phyloP scores from a whole-genome alignment of 441 rosid species.

The Pelargonium myrrhifolium region DNA sequence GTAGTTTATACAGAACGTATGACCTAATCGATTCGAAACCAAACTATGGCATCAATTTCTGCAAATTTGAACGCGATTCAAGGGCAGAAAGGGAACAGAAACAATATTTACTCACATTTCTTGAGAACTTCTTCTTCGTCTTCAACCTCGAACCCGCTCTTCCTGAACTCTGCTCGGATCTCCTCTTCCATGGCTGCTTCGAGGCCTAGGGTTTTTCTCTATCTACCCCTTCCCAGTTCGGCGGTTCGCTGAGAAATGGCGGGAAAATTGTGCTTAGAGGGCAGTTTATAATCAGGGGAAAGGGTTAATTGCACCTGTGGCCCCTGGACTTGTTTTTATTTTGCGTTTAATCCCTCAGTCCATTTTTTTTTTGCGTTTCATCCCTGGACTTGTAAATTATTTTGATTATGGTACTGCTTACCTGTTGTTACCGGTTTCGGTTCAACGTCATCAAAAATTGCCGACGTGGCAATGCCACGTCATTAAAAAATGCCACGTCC shows the following conservation, averaged over 20 bases:
- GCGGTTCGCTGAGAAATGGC: conserved; percentile 8
- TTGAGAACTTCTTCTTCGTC: conserved; percentile 9
- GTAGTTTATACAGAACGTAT: conserved; percentile 7
- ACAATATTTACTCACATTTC: conserved; percentile 1
- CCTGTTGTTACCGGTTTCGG: too few species aligned
- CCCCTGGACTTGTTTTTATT: too few species aligned
- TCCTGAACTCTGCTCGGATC: conserved; percentile 9
- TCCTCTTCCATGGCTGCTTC: conserved; percentile 8
- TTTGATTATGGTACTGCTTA: too few species aligned
- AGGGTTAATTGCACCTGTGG: too few species aligned
- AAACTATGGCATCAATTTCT: conserved; percentile 3
- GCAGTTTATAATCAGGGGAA: too few species aligned
- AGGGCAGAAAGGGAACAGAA: conserved; percentile 1
- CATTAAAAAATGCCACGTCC: too few species aligned
- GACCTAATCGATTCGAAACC: conserved; percentile 9
- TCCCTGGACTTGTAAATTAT: too few species aligned
- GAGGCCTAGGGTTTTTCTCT: conserved; percentile 5
- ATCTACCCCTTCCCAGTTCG: neutral
- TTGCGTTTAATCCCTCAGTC: too few species aligned
- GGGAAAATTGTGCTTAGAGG: conserved; percentile 3
- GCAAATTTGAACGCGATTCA: neutral
- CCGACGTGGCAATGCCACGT: too few species aligned
- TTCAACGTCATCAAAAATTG: too few species aligned
- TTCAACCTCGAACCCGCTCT: neutral
- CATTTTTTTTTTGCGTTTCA: too few species aligned